Evolutionary conservation across 352 stramenopile genomes (phyloP).

Genomic region (Thraustochytrium sp.): DNA sequence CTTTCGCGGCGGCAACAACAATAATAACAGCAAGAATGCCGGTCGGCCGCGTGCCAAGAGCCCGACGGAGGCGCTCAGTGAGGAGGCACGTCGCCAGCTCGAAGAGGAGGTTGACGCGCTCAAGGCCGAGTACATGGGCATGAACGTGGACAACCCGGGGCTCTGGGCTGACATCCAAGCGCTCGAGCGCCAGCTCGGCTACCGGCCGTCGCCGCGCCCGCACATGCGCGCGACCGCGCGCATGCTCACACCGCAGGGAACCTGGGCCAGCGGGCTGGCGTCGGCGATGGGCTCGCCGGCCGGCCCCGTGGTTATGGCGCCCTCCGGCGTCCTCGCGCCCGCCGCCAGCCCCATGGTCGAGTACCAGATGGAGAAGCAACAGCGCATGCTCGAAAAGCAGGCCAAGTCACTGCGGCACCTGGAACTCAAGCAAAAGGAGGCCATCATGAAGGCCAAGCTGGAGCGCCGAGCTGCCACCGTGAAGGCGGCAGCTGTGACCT

Average conservation of each 20-base stretch:
- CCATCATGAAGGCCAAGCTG: background rate
- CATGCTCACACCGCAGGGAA: background rate
- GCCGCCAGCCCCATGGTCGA: slow-evolving; percentile 23
- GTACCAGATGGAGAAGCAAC: slow-evolving; percentile 11
- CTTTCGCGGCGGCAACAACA: too few relatives aligned
- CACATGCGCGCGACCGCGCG: background rate
- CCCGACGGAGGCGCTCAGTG: too few relatives aligned
- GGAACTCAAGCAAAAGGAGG: slow-evolving; percentile 1
- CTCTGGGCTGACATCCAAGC: slow-evolving; percentile 1
- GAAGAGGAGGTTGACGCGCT: background rate
- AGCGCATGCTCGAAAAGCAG: background rate
- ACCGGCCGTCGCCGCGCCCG: background rate
- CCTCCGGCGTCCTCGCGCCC: too few relatives aligned
- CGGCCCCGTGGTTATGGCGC: too few relatives aligned
- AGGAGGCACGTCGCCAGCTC: background rate
- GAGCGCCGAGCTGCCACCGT: too few relatives aligned
- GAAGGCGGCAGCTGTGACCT: too few relatives aligned
- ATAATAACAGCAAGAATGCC: too few relatives aligned
- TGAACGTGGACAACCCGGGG: slow-evolving; percentile 1
- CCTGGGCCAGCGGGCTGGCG: too few relatives aligned
- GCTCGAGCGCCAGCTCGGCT: slow-evolving; percentile 15
- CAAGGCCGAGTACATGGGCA: background rate
- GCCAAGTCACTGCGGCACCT: background rate
- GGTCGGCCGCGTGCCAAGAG: too few relatives aligned
- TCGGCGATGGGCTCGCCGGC: too few relatives aligned